Evolutionary conservation across 108 stramenopile species (phyloP).

Genomic region (Cyclotella kingstonii): DNA sequence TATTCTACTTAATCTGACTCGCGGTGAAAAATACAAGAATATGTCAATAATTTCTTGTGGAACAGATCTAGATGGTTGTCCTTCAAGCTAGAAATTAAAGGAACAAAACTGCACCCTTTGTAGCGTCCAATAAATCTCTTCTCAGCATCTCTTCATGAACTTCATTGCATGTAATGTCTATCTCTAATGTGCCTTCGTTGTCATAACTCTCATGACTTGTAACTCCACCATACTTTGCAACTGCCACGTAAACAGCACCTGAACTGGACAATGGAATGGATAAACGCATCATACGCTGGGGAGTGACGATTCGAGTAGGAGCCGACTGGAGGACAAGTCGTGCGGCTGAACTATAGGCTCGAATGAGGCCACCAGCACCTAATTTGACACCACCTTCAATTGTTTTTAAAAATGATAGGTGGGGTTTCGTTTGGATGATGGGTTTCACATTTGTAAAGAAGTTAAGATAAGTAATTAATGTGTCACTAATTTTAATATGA

Average conservation of each 20-base stretch:
- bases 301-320: constrained; percentile 44
- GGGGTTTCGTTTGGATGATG: not conserved
- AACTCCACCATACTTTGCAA: constrained; percentile 45
- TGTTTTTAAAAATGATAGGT: too few relatives aligned
- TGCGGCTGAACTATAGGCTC: constrained; percentile 79
- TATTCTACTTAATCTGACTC: too few relatives aligned
- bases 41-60: too few relatives aligned
- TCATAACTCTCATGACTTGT: constrained; percentile 53
- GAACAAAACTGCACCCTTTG: constrained; percentile 56
- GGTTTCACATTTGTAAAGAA: not conserved
- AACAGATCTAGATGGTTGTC: too few relatives aligned
- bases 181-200: constrained; percentile 48
- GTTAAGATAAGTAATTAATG: constrained; percentile 1
- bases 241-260: constrained; percentile 51
- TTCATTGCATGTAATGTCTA: constrained; percentile 60
- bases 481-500: not conserved
- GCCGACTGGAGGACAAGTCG: constrained; percentile 63
- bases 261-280: constrained; percentile 21
- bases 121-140: constrained; percentile 59
- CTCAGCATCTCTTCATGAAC: constrained; percentile 31
- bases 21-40: too few relatives aligned
- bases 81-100: too few relatives aligned
- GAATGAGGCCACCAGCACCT: constrained; percentile 85
- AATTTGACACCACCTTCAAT: constrained; percentile 70
- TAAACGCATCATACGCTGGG: constrained; percentile 43